phyloP scores from a whole-genome alignment of 352 stramenopile genomes.

The Phytophthora idaei region DNA sequence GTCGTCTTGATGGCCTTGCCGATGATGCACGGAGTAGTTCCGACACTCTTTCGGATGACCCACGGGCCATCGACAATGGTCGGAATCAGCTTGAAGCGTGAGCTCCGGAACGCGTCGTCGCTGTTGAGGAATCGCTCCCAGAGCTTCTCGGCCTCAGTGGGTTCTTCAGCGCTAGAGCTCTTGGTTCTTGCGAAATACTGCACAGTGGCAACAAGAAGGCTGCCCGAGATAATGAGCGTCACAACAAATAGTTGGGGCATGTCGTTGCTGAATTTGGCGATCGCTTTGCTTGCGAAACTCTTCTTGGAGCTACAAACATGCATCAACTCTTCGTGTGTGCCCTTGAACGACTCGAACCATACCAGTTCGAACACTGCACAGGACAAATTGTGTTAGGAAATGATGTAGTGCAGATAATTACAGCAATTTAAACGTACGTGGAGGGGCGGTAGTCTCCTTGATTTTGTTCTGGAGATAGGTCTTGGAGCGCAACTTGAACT shows the following conservation, averaged over 20 bases:
- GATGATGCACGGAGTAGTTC: conserved; percentile 78
- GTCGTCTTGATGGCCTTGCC: conserved; percentile 66
- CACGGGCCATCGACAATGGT: conserved; percentile 78
- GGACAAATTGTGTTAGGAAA: not conserved
- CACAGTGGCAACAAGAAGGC: conserved; percentile 62
- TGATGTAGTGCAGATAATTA: not conserved
- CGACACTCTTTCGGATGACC: conserved; percentile 83
- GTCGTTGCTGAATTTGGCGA: conserved; percentile 69
- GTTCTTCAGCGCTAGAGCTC: conserved; percentile 18
- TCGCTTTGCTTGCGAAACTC: conserved; percentile 69
- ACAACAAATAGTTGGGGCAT: conserved; percentile 77
- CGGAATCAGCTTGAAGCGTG: conserved; percentile 81
- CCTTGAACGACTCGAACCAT: conserved; percentile 83
- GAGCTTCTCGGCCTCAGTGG: conserved; percentile 44
- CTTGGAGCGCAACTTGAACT: conserved; percentile 77
- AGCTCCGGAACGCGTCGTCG: conserved; percentile 74
- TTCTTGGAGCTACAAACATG: conserved; percentile 66
- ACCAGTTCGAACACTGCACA: conserved; percentile 76
- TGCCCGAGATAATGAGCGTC: conserved; percentile 73
- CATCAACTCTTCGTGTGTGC: conserved; percentile 66
- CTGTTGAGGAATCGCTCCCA: conserved; percentile 67
- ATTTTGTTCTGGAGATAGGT: conserved; percentile 68
- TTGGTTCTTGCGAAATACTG: conserved; percentile 79
- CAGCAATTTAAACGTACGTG: conserved; percentile 47
- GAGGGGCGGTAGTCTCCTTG: conserved; percentile 59